Evolutionary conservation across 2,329 filamentous ascomycete genomes (phyloP), one percentile per base, ranked within the genome.

Genomic region (Hyphodiscus sp.): DNA sequence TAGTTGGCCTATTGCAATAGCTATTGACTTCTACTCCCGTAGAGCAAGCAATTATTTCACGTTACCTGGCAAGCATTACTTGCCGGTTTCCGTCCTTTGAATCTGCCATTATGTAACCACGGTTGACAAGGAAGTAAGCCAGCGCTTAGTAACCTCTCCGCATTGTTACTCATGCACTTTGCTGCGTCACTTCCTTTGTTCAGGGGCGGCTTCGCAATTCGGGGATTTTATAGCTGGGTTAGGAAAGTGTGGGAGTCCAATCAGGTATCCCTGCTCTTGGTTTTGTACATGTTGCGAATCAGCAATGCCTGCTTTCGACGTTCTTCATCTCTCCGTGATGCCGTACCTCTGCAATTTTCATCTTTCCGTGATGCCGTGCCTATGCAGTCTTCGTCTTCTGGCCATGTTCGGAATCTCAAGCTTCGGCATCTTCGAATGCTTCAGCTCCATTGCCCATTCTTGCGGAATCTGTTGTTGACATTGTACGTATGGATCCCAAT

Each of bases 361-460:
- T 38, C 16, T 38, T 38, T n/a, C 33, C 33, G 33, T 13, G 11
- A 38, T 38, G 13, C 33, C 16, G 33, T 13, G 33, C 23, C 23
- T 13, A 38, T 38, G 11, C 11, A 13, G 33, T 26, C 4, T 10
- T 38, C 4, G 11, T 4, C 33, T 38, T 10, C 2, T 38, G 33
- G 11, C 5, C 16, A 2, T 38, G 2, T 13, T 38, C 33, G 33
- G 33, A 38, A 38, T 38, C 33, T 38, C 5, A 13, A 4, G 11
- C 4, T 38, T 38, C 33, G 33, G 33, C 13, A 38, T 38, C 11
- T 38, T 38, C 33, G 67, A 62, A 54, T 33, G 51, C 43, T 11
- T 13, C n/a, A 42, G 19, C 13, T 2, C 13, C 10, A 10, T 1
- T 23, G 10, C 23, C 11, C 10, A 38, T 33, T 48, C 16, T n/a